These are phyloP conservation scores for Tilletia indica DNA, from an alignment of 1,284 basidiomycete species.

Conservation along the genomic window DNA sequence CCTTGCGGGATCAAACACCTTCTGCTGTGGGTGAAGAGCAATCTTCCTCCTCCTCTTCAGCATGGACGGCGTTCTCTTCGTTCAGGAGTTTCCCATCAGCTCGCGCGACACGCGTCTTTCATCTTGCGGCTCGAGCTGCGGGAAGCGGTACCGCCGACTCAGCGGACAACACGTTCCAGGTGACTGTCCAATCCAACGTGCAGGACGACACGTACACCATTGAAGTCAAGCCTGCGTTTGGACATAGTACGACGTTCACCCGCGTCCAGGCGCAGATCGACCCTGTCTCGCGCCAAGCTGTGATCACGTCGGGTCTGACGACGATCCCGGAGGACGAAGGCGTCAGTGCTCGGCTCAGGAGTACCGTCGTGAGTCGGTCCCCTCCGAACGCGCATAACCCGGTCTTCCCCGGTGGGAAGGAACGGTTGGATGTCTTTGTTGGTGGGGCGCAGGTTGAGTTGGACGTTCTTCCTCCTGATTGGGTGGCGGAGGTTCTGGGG, in stretches of 20 bases:
- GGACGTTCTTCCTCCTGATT: constrained; percentile 28
- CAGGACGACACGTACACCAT: not conserved
- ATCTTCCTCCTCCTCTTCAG: not conserved
- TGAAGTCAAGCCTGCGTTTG: constrained; percentile 9
- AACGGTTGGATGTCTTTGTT: constrained; percentile 14
- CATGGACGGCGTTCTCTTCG: not conserved
- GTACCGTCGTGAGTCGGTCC: not conserved
- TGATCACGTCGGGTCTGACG: constrained; percentile 4
- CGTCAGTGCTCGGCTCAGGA: not conserved
- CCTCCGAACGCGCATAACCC: not conserved
- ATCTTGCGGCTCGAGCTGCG: not conserved
- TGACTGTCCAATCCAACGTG: not conserved
- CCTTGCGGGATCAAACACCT: constrained; percentile 63
- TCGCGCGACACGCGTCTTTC: not conserved
- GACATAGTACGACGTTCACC: constrained; percentile 2
- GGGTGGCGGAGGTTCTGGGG: constrained; percentile 25
- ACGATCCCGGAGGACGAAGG: not conserved
- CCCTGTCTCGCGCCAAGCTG: not conserved
- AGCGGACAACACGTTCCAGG: constrained; percentile 12
- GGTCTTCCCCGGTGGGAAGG: not conserved
- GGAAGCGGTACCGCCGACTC: not conserved
- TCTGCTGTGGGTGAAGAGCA: not conserved
- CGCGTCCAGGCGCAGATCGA: not conserved
- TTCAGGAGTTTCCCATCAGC: constrained; percentile 14
- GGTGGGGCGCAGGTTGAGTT: constrained; percentile 22